A percentile compares a stretch with the other conserved stretches of the same genome.
phyloP scores from a whole-genome alignment of 306 rosid genomes.

The Mimosa bimucronata region DNA sequence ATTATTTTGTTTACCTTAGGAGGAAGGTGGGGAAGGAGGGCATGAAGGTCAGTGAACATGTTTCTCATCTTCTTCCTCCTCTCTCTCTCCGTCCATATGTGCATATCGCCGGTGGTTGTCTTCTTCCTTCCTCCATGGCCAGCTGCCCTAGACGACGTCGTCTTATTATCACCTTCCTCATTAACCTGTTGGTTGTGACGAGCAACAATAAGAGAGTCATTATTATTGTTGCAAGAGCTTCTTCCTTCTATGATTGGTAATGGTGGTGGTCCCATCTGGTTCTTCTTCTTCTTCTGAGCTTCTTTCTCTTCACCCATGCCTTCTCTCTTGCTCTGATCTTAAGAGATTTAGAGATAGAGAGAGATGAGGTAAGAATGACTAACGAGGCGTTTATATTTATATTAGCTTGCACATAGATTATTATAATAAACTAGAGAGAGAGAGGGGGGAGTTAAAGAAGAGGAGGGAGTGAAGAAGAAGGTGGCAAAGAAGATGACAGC shows the following conservation, averaged over 20 bases:
- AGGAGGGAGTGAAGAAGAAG: not conserved
- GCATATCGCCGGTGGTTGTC: conserved; percentile 37
- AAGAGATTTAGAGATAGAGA: not conserved
- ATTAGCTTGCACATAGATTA: not conserved
- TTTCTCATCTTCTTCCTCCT: conserved; percentile 87
- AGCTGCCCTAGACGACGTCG: not conserved
- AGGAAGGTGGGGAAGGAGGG: conserved; percentile 79
- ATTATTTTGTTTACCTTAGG: conserved; percentile 56
- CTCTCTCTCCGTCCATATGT: conserved; percentile 80
- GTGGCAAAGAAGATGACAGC: conserved; percentile 30
- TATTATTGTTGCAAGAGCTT: conserved; percentile 12
- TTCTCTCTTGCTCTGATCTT: not conserved
- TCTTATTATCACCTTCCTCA: not conserved
- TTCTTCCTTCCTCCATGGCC: not conserved
- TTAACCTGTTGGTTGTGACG: not conserved
- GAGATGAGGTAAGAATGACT: not conserved
- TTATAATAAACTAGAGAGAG: not conserved
- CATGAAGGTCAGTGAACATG: conserved; percentile 76
- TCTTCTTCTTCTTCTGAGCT: not conserved
- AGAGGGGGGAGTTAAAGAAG: not conserved
- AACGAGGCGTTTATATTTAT: not conserved
- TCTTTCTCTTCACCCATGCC: conserved; percentile 35
- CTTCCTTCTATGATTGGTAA: not conserved
- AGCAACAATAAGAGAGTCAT: not conserved
- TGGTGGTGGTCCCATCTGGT: conserved; percentile 6